Base-by-base conservation (phyloP, 2,329 filamentous ascomycete species). In the Pseudogymnoascus sp. region DNA sequence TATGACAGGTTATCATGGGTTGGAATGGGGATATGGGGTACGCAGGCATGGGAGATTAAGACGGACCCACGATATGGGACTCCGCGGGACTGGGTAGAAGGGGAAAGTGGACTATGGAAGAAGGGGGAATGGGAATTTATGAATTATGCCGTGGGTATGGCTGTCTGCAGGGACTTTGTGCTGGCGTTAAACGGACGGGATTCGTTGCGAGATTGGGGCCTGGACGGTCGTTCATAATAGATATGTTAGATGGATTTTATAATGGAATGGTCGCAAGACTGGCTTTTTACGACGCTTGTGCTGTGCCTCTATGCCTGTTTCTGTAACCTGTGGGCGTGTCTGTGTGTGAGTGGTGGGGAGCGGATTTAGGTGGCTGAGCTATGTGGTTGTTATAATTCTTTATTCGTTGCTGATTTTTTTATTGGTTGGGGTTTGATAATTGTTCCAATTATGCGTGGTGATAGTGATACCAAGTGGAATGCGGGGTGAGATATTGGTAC, bases 231-330 rank as follows among this genome's bases (percentile, higher is more conserved):
- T 56, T 56, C 46, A 56, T 33, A 56, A 56, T 56, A 56, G 46
- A 56, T 56, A 56, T 56, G 28, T 56, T 56, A 56, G 46, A 56
- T 33, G 46, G 46, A 19, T 12, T 56, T 19, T 46, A 28, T 43
- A 59, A 53, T 63, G 60, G 60, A 26, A 40, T 33, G 5, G 40
- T 33, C 37, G 62, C 46, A 53, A 61, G 59, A 53, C 40, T 26
- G 26, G 60, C 33, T 62, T 66, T 53, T 43, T 28, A 53, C 40
- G 37, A 43, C 53, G 46, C 33, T 35, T 35, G 37, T 19, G 59
- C 26, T 33, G 14, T 53, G 46, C 16, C 26, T 53, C 7, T 22
- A 26, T 46, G 22, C 11, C n/a, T 53, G n/a, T 19, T 8, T 4
- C 6, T 56, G 28, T 33, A 22, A 22, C 26, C 4, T 19, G 28